Evolutionary conservation across 148 eudicot species (phyloP), one percentile per base, ranked within the genome.

Genomic region (Arbutus unedo): DNA sequence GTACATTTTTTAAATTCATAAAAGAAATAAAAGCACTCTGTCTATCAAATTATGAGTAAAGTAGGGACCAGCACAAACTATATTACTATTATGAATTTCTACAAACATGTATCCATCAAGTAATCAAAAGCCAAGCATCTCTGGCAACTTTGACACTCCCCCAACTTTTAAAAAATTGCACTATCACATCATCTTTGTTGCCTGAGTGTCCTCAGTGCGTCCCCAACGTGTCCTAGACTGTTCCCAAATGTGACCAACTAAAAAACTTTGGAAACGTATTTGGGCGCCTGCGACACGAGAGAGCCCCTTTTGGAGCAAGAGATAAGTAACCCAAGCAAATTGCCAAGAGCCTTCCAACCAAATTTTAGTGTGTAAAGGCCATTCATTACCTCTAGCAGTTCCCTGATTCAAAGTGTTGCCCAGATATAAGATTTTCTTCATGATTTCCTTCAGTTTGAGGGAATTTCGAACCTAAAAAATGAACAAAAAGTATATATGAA

Each of bases 381-480:
- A 82, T 80, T 62, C 47, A 82, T 80, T 89, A 96, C 98, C 98
- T 88, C 98, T 90, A 43, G 98, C 96, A 86, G 98, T 94, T 90
- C 98, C 98, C 76, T 93, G 92, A 84, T 96, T 93, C 81, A 96
- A 86, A 45, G 93, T 85, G 83, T 96, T 96, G 55, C 98, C 98
- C 31, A 96, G 90, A 86, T 83, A 87, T 59, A 96, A 90, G 81
- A 96, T 94, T 81, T 83, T 85, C 84, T 93, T 92, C 98, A 96
- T 87, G 23, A 94, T 89, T 84, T 93, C 96, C 88, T 96, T 96
- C 89, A 96, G 82, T 86, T 94, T 96, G 85, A 59, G 15, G 78
- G 95, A 94, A 79, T 87, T 89, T 66, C 98, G 93, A 57, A 93
- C 98, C 98, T 95, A 88, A 44, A 74, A 73, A 59, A 50, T 53